Percentiles rank a stretch among this genome's conserved stretches.
Conservation (phyloP, 352 stramenopile species). For the Blastocystis sp. region DNA sequence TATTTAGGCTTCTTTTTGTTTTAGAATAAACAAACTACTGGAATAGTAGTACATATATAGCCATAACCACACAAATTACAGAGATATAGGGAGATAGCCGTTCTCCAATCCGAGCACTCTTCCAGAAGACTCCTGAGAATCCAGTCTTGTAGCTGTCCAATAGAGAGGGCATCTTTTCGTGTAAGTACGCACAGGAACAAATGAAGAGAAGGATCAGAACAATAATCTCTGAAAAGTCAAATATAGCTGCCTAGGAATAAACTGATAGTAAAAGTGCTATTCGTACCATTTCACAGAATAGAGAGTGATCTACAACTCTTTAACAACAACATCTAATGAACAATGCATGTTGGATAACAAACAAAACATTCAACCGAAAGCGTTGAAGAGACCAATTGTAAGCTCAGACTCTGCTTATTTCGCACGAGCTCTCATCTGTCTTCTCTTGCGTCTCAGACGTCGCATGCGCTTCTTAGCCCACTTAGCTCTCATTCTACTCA, state of each 20-base stretch:
- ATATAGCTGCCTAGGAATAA: slow-evolving; percentile 56
- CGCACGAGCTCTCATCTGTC: slow-evolving; percentile 64
- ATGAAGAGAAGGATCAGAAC: slow-evolving; percentile 56
- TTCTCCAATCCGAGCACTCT: slow-evolving; percentile 49
- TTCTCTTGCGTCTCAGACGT: slow-evolving; percentile 66
- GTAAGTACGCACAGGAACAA: slow-evolving; percentile 30
- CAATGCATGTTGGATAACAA: slow-evolving; percentile 20
- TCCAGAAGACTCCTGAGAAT: slow-evolving; percentile 62
- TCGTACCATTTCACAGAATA: background rate
- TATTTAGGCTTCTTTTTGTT: background rate
- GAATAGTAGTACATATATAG: slow-evolving; percentile 65
- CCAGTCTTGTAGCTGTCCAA: slow-evolving; percentile 43
- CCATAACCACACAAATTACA: slow-evolving; percentile 43
- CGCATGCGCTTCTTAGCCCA: slow-evolving; percentile 66
- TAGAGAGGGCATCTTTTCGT: slow-evolving; percentile 48
- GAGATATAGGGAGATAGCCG: slow-evolving; percentile 58
- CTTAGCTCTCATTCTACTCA: slow-evolving; percentile 68
- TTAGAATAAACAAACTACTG: slow-evolving; percentile 10
- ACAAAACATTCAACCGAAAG: slow-evolving; percentile 14
- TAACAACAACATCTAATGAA: background rate
- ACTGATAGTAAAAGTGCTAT: background rate
- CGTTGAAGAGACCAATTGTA: background rate
- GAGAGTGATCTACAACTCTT: background rate
- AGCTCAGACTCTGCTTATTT: slow-evolving; percentile 53
- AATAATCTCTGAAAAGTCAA: slow-evolving; percentile 64